Evolutionary conservation across 352 stramenopile species (phyloP), one percentile per base, ranked within the genome.

Genomic region (Phytophthora aleatoria): DNA sequence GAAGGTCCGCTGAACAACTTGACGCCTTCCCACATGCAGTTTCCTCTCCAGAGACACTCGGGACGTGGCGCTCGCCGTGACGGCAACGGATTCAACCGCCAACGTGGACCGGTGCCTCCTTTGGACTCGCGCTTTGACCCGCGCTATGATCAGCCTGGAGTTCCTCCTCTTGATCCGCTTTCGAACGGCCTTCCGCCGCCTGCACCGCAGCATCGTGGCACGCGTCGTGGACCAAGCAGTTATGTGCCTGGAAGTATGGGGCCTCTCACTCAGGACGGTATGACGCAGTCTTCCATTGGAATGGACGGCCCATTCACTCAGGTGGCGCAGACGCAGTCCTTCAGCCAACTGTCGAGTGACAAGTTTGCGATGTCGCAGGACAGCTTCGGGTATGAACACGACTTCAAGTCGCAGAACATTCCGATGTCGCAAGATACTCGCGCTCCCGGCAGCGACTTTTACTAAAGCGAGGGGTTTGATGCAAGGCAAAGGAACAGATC

Each of bases 1-100:
- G 97, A 99, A 81, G 98, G 98, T 0, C 93, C 97, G 4, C 69
- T 99, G 28, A 98, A 97, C 70, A 99, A 99, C 71, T 81, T 99
- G 26, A 96, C 98, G 61, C 78, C 94, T 26, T 98, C 91, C 26
- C 97, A 97, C 69, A 99, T 99, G 92, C 97, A 97, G 53, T 99
- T 99, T 82, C 94, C 97, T 52, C 86, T 61, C 9, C 78, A 72
- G 0, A 86, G 86, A 58, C 61, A 80, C 13, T 57, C 73, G 7
- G 71, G 76, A 20, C 76, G 76, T 52, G 70, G 70, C 20, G 64
- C 65, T 44, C 54, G 50, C 20, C 73, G 69, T 24, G 71, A 71
- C 50, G 66, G 61, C 28, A 73, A 61, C 30, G 76, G 73, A 3
- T 70, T 68, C n/a, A 68, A 69, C 9, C 83, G 78, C 44, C 78